Evolutionary conservation across 164 flowering plant genomes (phyloP).

Genomic region (Piper betle): DNA sequence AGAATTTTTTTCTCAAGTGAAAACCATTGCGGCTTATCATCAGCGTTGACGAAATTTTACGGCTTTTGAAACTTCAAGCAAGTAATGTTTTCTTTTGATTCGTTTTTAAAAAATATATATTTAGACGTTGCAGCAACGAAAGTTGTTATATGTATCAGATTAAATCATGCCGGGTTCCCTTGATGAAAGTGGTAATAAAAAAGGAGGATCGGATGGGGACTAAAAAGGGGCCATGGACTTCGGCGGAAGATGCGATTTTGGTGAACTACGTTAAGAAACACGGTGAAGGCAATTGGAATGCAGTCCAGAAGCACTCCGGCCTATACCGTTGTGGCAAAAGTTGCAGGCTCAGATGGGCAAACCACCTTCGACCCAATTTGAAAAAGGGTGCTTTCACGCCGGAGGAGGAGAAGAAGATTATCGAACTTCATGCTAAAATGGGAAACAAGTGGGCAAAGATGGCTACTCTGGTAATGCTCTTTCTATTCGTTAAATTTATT

Average conservation of each 20-base stretch:
- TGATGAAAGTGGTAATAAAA: conserved; percentile 30
- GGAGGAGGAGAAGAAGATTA: conserved; percentile 57
- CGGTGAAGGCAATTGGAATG: conserved; percentile 92
- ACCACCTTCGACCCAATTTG: conserved; percentile 76
- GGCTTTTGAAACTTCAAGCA: no score
- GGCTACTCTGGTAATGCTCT: conserved; percentile 62
- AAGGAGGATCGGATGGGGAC: conserved; percentile 28
- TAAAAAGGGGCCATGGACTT: conserved; percentile 91
- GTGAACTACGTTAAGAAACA: conserved; percentile 70
- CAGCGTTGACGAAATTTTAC: no score
- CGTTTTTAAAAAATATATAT: no score
- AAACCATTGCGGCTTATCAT: no score
- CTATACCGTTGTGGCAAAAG: conserved; percentile 81
- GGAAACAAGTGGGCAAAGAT: conserved; percentile 93
- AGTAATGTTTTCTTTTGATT: no score
- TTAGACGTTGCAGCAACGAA: no score
- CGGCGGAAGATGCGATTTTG: conserved; percentile 80
- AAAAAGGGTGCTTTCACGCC: conserved; percentile 73
- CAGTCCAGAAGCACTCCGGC: conserved; percentile 77
- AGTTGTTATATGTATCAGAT: no score
- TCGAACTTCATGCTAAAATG: conserved; percentile 76
- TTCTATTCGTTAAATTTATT: not conserved
- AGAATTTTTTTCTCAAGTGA: no score
- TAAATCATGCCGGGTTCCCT: not conserved
- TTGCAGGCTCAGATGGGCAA: conserved; percentile 83